Evolutionary conservation across 495 filamentous ascomycete species (phyloP).

Genomic region (Sordaria brevicollis): DNA sequence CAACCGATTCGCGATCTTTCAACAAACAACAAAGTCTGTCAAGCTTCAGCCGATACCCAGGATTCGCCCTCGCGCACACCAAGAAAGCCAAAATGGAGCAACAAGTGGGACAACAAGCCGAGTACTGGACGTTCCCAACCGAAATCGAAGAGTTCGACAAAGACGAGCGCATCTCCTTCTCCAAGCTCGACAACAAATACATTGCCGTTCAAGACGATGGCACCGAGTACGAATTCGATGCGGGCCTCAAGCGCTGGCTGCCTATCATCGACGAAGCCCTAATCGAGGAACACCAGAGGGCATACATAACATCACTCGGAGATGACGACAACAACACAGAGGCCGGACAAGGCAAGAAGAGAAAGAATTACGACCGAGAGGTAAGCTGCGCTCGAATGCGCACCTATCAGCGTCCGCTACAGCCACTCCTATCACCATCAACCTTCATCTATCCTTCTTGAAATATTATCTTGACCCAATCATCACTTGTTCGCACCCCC

Average conservation of each 20-base stretch:
- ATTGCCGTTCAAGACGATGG: constrained; percentile 79
- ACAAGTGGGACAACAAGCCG: constrained; percentile 5
- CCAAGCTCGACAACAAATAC: constrained; percentile 67
- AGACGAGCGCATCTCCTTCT: constrained; percentile 81
- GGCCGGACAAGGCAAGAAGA: constrained; percentile 46
- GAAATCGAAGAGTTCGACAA: constrained; percentile 64
- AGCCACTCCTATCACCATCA: background rate
- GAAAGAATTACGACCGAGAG: constrained; percentile 59
- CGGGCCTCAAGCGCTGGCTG: constrained; percentile 66
- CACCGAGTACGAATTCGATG: constrained; percentile 74
- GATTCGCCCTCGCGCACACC: background rate
- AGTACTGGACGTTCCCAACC: constrained; percentile 50
- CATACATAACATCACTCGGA: constrained; percentile 48
- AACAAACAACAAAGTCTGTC: background rate
- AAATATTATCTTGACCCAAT: background rate
- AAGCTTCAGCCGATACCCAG: background rate
- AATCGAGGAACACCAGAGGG: constrained; percentile 66
- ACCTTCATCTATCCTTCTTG: background rate
- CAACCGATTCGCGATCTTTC: background rate
- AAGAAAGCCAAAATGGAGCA: background rate
- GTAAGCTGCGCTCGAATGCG: constrained; percentile 35
- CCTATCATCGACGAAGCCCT: constrained; percentile 69
- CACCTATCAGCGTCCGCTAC: constrained; percentile 8
- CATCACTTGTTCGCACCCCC: background rate
- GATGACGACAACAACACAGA: constrained; percentile 47